Evolutionary conservation across 2,329 filamentous ascomycete species (phyloP).

Genomic region (Mycogone perniciosa): DNA sequence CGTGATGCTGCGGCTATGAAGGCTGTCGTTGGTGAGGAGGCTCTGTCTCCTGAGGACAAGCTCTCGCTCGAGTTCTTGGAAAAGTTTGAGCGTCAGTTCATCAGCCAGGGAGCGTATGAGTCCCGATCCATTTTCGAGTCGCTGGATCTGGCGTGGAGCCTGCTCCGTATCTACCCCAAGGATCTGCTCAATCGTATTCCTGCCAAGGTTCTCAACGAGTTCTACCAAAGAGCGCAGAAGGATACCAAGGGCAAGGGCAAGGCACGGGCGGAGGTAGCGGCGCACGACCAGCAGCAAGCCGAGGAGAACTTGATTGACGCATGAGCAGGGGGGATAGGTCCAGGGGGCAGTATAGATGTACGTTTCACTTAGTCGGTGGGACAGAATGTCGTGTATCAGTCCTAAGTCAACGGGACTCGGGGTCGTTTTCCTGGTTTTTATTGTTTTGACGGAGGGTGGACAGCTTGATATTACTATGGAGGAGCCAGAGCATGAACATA

Average conservation of each 20-base stretch:
- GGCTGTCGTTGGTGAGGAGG: slow-evolving; percentile 97
- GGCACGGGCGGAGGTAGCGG: slow-evolving; percentile 38
- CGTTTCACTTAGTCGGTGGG: not conserved
- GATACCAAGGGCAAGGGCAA: slow-evolving; percentile 59
- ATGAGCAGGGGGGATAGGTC: slow-evolving; percentile 24
- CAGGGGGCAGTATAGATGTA: not conserved
- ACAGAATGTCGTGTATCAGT: slow-evolving; percentile 4
- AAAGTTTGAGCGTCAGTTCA: slow-evolving; percentile 96
- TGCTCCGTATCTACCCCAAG: slow-evolving; percentile 96
- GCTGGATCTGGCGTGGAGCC: slow-evolving; percentile 90
- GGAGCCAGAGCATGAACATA: slow-evolving; percentile 22
- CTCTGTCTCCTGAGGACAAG: slow-evolving; percentile 92
- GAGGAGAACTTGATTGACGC: slow-evolving; percentile 58
- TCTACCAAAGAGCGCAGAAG: slow-evolving; percentile 63
- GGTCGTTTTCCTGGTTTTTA: slow-evolving; percentile 14
- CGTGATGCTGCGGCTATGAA: slow-evolving; percentile 99
- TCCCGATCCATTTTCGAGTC: slow-evolving; percentile 87
- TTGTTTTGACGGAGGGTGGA: slow-evolving; percentile 20
- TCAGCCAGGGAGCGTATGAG: slow-evolving; percentile 88
- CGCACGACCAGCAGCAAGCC: slow-evolving; percentile 35
- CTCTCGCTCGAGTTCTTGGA: slow-evolving; percentile 96
- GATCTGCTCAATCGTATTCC: slow-evolving; percentile 94
- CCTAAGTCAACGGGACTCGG: not conserved
- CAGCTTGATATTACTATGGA: slow-evolving; percentile 8
- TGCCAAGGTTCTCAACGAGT: slow-evolving; percentile 75